Conservation (phyloP, 306 rosid genomes). For the Ochetophila trinervis region DNA sequence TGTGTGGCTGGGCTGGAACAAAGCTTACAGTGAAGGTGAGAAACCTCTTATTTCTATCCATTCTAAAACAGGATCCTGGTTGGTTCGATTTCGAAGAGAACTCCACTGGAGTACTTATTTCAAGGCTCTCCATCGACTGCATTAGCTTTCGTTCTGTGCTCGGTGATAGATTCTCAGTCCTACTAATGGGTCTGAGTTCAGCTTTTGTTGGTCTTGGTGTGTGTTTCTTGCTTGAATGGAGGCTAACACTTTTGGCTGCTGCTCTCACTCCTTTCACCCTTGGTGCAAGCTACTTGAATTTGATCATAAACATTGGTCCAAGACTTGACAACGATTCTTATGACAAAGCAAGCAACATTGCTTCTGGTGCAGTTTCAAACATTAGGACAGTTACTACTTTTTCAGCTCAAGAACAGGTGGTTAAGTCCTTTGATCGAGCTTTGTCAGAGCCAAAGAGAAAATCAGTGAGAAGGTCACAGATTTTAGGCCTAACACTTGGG, state of each 20-base stretch:
- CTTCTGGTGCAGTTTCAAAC: slow-evolving; percentile 88
- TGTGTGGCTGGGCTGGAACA: slow-evolving; percentile 93
- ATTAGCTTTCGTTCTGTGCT: slow-evolving; percentile 66
- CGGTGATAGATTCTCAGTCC: slow-evolving; percentile 75
- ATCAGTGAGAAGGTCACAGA: slow-evolving; percentile 58
- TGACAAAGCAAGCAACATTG: slow-evolving; percentile 81
- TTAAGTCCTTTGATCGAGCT: slow-evolving; percentile 66
- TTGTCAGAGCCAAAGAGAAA: slow-evolving; percentile 57
- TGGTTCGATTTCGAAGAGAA: slow-evolving; percentile 91
- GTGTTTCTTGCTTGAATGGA: slow-evolving; percentile 49
- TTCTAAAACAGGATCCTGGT: slow-evolving; percentile 87
- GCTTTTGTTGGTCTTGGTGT: slow-evolving; percentile 71
- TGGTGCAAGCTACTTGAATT: slow-evolving; percentile 80
- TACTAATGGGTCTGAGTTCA: slow-evolving; percentile 84
- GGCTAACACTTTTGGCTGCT: slow-evolving; percentile 63
- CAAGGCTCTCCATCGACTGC: slow-evolving; percentile 69
- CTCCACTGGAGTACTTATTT: slow-evolving; percentile 66
- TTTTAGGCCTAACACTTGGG: slow-evolving; percentile 67
- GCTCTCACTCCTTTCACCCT: slow-evolving; percentile 86
- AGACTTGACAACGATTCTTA: slow-evolving; percentile 59
- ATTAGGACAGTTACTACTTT: slow-evolving; percentile 79
- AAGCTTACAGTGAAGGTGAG: slow-evolving; percentile 80
- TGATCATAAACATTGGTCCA: slow-evolving; percentile 73
- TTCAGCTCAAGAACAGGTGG: slow-evolving; percentile 76
- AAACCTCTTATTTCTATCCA: slow-evolving; percentile 64